Percentiles rank a stretch among this genome's conserved stretches.
Conservation (phyloP, 139 green algal species). For the Chlamydomonas sphaeroides region DNA sequence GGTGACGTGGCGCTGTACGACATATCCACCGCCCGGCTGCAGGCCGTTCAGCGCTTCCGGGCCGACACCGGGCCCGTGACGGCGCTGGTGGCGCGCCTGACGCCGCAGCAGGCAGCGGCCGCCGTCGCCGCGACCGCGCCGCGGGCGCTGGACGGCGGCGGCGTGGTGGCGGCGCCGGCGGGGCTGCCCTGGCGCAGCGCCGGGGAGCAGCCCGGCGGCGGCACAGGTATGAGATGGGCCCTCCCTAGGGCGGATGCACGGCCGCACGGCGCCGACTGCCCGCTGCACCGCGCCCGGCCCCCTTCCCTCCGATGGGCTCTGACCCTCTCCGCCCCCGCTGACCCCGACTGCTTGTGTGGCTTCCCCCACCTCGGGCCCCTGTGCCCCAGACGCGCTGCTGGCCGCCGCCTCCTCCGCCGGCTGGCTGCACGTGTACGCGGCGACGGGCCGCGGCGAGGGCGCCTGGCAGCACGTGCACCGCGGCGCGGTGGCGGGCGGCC, state of each 20-base stretch:
- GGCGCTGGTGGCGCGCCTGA: constrained; percentile 4
- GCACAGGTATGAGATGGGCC: too few species aligned
- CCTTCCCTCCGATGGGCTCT: too few species aligned
- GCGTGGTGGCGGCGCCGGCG: constrained; percentile 8
- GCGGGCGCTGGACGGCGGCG: constrained; percentile 37
- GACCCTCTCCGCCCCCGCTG: too few species aligned
- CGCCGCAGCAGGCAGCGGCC: not conserved
- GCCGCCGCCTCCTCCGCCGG: constrained; percentile 45
- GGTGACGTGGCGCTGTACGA: constrained; percentile 37
- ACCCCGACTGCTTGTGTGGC: not conserved
- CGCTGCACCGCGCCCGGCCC: too few species aligned
- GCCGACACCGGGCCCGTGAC: constrained; percentile 20
- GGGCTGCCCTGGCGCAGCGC: constrained; percentile 24
- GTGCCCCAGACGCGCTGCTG: not conserved
- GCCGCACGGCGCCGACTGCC: too few species aligned
- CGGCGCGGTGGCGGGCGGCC: constrained; percentile 1
- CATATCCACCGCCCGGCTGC: constrained; percentile 10
- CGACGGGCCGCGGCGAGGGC: constrained; percentile 17
- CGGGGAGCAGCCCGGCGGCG: too few species aligned
- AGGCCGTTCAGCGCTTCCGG: constrained; percentile 41
- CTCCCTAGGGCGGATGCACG: too few species aligned
- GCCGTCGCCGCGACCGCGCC: not conserved
- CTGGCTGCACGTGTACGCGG: constrained; percentile 49
- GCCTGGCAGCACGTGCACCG: constrained; percentile 37
- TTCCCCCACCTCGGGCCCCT: too few species aligned